Evolutionary conservation across 1,139 yeast genomes (phyloP).

Genomic region (Geotrichum klebahnii): DNA sequence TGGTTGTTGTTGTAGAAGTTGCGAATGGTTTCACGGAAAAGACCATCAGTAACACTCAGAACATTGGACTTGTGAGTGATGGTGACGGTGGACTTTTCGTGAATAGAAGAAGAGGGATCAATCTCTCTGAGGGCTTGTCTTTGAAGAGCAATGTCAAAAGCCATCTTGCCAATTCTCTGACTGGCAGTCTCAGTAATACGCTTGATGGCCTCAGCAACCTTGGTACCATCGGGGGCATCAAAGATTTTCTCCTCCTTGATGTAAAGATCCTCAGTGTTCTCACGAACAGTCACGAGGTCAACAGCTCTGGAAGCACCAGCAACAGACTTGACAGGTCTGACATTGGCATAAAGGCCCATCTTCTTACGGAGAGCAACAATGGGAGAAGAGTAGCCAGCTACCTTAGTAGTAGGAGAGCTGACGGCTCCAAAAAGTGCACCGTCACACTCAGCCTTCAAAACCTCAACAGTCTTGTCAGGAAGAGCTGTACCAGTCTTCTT

Average conservation of each 20-base stretch:
- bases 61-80: conserved; percentile 97
- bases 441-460: conserved; percentile 78
- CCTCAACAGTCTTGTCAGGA: conserved; percentile 84
- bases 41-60: conserved; percentile 85
- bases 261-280: conserved; percentile 95
- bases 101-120: conserved; percentile 47
- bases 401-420: conserved; percentile 86
- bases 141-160: conserved; percentile 86
- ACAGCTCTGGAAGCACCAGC: conserved; percentile 80
- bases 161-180: conserved; percentile 80
- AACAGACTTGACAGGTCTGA: conserved; percentile 94
- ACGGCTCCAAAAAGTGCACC: conserved; percentile 98
- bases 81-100: conserved; percentile 64
- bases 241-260: conserved; percentile 84
- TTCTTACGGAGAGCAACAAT: conserved; percentile 95
- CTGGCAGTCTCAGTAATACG: conserved; percentile 89
- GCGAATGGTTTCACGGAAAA: conserved; percentile 89
- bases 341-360: conserved; percentile 90
- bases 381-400: conserved; percentile 94
- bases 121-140: conserved; percentile 76
- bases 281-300: conserved; percentile 96
- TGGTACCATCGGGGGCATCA: conserved; percentile 66
- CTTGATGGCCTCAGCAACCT: conserved; percentile 95
- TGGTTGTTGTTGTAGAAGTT: conserved; percentile 66
- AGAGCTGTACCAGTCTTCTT: conserved; percentile 90